These are phyloP conservation scores for Dovyalis caffra DNA, from an alignment of 345 rosid species.

Conservation along the genomic window DNA sequence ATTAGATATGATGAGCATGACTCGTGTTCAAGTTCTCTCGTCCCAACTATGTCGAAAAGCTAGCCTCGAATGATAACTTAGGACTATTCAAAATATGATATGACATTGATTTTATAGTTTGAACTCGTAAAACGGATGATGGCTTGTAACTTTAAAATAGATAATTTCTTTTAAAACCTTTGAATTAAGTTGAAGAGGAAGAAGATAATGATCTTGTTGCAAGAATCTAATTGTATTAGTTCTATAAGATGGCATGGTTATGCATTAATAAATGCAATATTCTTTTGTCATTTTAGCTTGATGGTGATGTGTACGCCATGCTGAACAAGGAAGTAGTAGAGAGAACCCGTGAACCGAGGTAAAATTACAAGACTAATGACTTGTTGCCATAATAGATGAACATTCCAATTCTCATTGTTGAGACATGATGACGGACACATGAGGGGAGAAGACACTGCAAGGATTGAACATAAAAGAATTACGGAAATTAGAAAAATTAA, in stretches of 20 bases:
- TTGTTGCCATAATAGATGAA: neutral
- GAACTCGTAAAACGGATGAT: too few relatives aligned
- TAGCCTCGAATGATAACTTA: too few relatives aligned
- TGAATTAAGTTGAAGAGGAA: too few relatives aligned
- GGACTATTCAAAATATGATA: too few relatives aligned
- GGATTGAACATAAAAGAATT: constrained; percentile 27
- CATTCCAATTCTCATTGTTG: neutral
- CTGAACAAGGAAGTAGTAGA: constrained; percentile 35
- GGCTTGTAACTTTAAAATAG: too few relatives aligned
- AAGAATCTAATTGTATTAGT: too few relatives aligned
- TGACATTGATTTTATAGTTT: too few relatives aligned
- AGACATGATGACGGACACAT: constrained; percentile 18
- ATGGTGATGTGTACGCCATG: constrained; percentile 6
- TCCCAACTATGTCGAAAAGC: too few relatives aligned
- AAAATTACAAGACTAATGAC: neutral
- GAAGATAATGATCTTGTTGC: too few relatives aligned
- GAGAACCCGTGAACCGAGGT: constrained; percentile 42
- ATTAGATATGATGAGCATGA: too few relatives aligned
- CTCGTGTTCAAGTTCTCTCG: too few relatives aligned
- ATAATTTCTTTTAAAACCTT: neutral
- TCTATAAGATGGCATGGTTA: neutral
- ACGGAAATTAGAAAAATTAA: constrained; percentile 18
- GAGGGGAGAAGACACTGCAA: constrained; percentile 40
- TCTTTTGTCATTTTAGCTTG: constrained; percentile 25
- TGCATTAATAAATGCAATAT: neutral